Conservation (phyloP, 495 filamentous ascomycete species). For the Darksidea phi region DNA sequence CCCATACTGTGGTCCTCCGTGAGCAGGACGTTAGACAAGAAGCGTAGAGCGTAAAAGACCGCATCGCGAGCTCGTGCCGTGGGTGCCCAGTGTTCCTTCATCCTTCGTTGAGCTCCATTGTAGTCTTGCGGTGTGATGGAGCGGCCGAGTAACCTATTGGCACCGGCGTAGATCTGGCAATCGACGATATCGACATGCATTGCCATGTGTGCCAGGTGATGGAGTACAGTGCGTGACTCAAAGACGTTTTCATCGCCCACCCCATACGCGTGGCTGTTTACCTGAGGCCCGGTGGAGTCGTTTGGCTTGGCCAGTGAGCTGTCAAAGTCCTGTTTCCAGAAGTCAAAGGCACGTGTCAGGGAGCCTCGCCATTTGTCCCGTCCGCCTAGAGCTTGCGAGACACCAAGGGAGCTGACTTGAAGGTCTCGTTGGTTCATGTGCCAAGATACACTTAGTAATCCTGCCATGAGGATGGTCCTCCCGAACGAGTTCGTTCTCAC, state of each 20-base stretch:
- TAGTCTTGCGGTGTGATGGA: slow-evolving; percentile 82
- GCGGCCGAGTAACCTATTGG: slow-evolving; percentile 78
- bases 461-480: slow-evolving; percentile 92
- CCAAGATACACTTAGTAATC: slow-evolving; percentile 90
- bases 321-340: slow-evolving; percentile 94
- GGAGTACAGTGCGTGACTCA: slow-evolving; percentile 82
- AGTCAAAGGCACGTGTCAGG: slow-evolving; percentile 85
- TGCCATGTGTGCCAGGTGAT: slow-evolving; percentile 94
- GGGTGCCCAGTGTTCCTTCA: slow-evolving; percentile 88
- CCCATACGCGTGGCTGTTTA: slow-evolving; percentile 35
- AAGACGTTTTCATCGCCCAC: slow-evolving; percentile 75
- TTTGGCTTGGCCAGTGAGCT: slow-evolving; percentile 62
- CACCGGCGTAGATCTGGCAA: slow-evolving; percentile 91
- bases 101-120: slow-evolving; percentile 72
- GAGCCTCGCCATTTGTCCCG: slow-evolving; percentile 90
- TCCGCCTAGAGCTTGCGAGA: slow-evolving; percentile 75
- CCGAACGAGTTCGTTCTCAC: slow-evolving; percentile 95
- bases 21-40: slow-evolving; percentile 75
- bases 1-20: slow-evolving; percentile 42
- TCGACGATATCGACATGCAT: slow-evolving; percentile 98
- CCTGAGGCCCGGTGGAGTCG: slow-evolving; percentile 41
- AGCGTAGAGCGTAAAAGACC: slow-evolving; percentile 88
- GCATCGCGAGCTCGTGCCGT: slow-evolving; percentile 90
- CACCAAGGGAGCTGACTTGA: slow-evolving; percentile 84
- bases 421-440: slow-evolving; percentile 97